Percentiles rank a stretch among this genome's conserved stretches.
These are phyloP conservation scores for Mycosphaerella sp. DNA, from an alignment of 2,329 filamentous ascomycete genomes.

Conservation along the genomic window DNA sequence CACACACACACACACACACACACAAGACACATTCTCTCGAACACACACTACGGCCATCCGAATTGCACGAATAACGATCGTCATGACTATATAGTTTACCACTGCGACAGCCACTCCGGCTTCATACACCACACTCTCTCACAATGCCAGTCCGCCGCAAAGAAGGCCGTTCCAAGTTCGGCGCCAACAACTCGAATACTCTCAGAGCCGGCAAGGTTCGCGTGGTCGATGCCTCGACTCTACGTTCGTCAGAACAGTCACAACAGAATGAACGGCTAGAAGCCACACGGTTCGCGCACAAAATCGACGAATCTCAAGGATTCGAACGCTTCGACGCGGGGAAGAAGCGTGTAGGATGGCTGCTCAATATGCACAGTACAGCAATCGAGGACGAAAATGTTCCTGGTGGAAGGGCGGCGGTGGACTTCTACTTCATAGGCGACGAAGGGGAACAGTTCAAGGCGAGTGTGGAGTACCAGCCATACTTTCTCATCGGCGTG, in stretches of 20 bases:
- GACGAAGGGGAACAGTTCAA: slow-evolving; percentile 89
- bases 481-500: slow-evolving; percentile 89
- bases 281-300: slow-evolving; percentile 71
- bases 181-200: slow-evolving; percentile 29
- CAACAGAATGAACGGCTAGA: slow-evolving; percentile 92
- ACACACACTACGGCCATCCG: neutral
- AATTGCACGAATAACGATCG: slow-evolving; percentile 3
- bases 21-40: neutral
- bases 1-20: too few relatives aligned
- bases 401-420: slow-evolving; percentile 75
- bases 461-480: slow-evolving; percentile 90
- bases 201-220: slow-evolving; percentile 40
- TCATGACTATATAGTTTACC: slow-evolving; percentile 1
- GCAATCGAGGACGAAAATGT: slow-evolving; percentile 76
- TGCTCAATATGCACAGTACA: slow-evolving; percentile 91
- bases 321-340: slow-evolving; percentile 88
- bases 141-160: slow-evolving; percentile 42
- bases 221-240: slow-evolving; percentile 66
- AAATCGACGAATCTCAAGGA: slow-evolving; percentile 91
- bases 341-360: slow-evolving; percentile 79
- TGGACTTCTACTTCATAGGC: slow-evolving; percentile 97
- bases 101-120: neutral
- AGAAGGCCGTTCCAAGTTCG: slow-evolving; percentile 37
- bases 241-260: slow-evolving; percentile 72
- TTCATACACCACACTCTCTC: neutral